phyloP scores from a whole-genome alignment of 1,139 yeast genomes.

The Yamadazyma triangularis region DNA sequence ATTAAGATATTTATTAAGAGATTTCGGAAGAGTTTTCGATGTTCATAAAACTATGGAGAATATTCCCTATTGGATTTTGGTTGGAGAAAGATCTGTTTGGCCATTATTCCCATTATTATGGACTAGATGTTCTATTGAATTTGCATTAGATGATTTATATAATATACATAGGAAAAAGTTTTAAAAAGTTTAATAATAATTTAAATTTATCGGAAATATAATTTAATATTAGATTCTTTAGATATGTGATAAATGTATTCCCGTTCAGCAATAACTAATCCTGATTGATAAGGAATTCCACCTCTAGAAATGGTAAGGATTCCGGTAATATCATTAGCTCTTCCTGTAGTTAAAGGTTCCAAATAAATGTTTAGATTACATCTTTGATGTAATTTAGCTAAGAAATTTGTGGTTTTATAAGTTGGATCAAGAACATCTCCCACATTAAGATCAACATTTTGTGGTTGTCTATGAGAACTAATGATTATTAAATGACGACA shows the following conservation, averaged over 20 bases:
- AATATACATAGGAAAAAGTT: slow-evolving; percentile 41
- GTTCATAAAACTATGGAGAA: slow-evolving; percentile 66
- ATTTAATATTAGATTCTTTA: slow-evolving; percentile 48
- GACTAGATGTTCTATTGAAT: slow-evolving; percentile 89
- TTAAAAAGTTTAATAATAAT: slow-evolving; percentile 1
- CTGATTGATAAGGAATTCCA: slow-evolving; percentile 21
- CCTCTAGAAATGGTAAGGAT: slow-evolving; percentile 58
- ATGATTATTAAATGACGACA: slow-evolving; percentile 33
- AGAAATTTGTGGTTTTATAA: slow-evolving; percentile 40
- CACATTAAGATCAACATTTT: slow-evolving; percentile 29
- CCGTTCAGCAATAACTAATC: slow-evolving; percentile 36
- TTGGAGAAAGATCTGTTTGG: slow-evolving; percentile 95
- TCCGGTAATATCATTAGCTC: slow-evolving; percentile 83
- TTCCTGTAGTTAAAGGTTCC: slow-evolving; percentile 70
- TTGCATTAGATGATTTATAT: slow-evolving; percentile 75
- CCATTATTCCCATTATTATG: slow-evolving; percentile 80
- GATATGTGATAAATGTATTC: slow-evolving; percentile 62
- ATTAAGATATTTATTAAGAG: slow-evolving; percentile 59
- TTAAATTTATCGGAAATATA: slow-evolving; percentile 34
- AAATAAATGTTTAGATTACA: slow-evolving; percentile 49
- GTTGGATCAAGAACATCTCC: slow-evolving; percentile 27
- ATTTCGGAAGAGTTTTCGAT: slow-evolving; percentile 70
- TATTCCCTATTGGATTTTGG: slow-evolving; percentile 82
- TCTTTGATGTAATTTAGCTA: slow-evolving; percentile 46
- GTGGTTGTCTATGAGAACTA: slow-evolving; percentile 34